A percentile compares a stretch with the other conserved stretches of the same genome.
phyloP scores from a whole-genome alignment of 495 filamentous ascomycete species.

The Hypoxylon crocopeplum region DNA sequence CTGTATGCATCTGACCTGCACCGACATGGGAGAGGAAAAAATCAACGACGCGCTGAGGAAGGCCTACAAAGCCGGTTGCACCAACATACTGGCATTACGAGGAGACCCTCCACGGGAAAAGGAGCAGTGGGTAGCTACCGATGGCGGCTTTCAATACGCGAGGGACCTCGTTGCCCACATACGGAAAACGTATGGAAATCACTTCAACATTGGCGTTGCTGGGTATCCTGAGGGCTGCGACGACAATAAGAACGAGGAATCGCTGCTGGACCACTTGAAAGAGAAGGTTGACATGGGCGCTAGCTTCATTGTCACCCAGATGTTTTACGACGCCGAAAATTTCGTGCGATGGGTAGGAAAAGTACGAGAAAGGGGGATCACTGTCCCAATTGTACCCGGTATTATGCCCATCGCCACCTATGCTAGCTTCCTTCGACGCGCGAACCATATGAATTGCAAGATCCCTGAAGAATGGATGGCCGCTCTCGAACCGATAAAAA shows the following conservation, averaged over 20 bases:
- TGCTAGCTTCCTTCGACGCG: conserved; percentile 85
- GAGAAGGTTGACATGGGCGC: conserved; percentile 97
- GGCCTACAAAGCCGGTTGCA: conserved; percentile 95
- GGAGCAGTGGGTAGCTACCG: conserved; percentile 88
- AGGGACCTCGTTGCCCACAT: conserved; percentile 95
- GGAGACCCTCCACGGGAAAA: conserved; percentile 95
- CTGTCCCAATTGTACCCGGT: conserved; percentile 89
- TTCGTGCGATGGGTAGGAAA: conserved; percentile 90
- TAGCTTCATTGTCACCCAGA: conserved; percentile 95
- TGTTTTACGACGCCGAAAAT: conserved; percentile 98
- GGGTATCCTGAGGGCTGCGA: conserved; percentile 97
- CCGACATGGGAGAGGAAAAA: conserved; percentile 92
- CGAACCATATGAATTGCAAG: conserved; percentile 84
- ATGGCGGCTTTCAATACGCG: conserved; percentile 88
- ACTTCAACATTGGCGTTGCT: conserved; percentile 98
- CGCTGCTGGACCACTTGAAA: conserved; percentile 90
- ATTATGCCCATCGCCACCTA: conserved; percentile 99
- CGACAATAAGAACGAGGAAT: conserved; percentile 84
- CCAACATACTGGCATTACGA: conserved; percentile 94
- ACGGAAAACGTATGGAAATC: conserved; percentile 83
- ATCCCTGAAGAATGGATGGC: conserved; percentile 83
- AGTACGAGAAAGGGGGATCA: conserved; percentile 83
- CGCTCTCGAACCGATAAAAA: conserved; percentile 90
- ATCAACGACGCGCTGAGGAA: conserved; percentile 86
- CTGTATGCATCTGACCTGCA: conserved; percentile 99